Evolutionary conservation across 2,329 filamentous ascomycete species (phyloP).

Genomic region (Tolypocladium pustulatum): DNA sequence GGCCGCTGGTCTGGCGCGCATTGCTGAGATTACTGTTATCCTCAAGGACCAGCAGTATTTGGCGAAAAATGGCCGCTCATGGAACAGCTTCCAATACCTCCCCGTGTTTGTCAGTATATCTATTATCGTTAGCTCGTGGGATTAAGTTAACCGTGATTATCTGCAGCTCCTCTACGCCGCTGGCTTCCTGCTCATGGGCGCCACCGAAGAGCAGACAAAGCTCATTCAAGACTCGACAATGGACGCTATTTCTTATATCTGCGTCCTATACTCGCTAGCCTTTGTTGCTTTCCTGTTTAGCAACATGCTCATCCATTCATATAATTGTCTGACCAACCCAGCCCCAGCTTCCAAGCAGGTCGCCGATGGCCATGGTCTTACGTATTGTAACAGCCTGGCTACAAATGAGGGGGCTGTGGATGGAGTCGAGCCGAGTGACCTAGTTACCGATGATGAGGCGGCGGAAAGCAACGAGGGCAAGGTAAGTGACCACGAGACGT

Average conservation of each 20-base stretch:
- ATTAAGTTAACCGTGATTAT: constrained; percentile 5
- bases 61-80: constrained; percentile 46
- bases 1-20: constrained; percentile 71
- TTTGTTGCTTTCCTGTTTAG: constrained; percentile 87
- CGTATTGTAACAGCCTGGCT: too few relatives aligned
- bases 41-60: constrained; percentile 59
- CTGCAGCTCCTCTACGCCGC: constrained; percentile 77
- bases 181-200: constrained; percentile 94
- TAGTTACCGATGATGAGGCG: too few relatives aligned
- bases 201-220: constrained; percentile 90
- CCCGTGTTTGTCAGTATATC: constrained; percentile 41
- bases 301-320: constrained; percentile 76
- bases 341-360: too few relatives aligned
- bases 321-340: constrained; percentile 47
- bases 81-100: constrained; percentile 50
- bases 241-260: constrained; percentile 82
- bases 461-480: too few relatives aligned
- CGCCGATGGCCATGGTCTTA: too few relatives aligned
- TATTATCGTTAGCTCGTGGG: not conserved
- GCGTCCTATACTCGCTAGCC: constrained; percentile 83
- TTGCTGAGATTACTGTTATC: constrained; percentile 87
- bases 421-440: too few relatives aligned
- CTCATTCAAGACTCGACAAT: constrained; percentile 64
- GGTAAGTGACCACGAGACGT: too few relatives aligned
- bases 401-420: too few relatives aligned